Conservation (phyloP, 345 rosid species). For the Noccaea bulbosa region DNA sequence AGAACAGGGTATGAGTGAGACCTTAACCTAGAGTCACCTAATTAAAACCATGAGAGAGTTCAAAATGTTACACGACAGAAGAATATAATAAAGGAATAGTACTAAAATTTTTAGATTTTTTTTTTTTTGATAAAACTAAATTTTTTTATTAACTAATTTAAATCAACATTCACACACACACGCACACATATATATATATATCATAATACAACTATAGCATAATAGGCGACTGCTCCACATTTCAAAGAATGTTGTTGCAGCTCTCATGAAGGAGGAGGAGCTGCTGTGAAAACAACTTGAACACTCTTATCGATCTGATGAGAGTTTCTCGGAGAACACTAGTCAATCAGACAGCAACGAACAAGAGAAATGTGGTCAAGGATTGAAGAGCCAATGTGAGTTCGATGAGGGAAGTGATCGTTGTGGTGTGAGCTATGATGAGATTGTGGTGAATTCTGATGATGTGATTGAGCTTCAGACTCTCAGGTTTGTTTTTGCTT, state of each 20-base stretch:
- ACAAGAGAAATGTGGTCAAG: conserved; percentile 30
- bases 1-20: background rate
- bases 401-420: conserved; percentile 35
- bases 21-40: conserved; percentile 3
- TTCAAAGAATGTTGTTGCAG: no score
- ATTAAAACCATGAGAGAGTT: conserved; percentile 7
- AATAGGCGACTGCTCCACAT: no score
- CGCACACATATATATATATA: background rate
- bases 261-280: no score
- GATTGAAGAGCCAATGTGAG: no score
- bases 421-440: conserved; percentile 50
- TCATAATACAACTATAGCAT: background rate
- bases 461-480: conserved; percentile 44
- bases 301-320: conserved; percentile 41
- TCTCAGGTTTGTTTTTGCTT: no score
- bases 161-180: background rate
- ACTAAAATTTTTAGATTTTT: no score
- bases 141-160: background rate
- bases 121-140: no score
- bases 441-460: conserved; percentile 46
- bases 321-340: conserved; percentile 37
- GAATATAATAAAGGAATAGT: conserved; percentile 7
- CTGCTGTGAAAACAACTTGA: no score
- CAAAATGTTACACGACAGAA: conserved; percentile 10
- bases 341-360: conserved; percentile 26